These are phyloP conservation scores for Medicago lupulina DNA, from an alignment of 306 rosid species.

Conservation along the genomic window DNA sequence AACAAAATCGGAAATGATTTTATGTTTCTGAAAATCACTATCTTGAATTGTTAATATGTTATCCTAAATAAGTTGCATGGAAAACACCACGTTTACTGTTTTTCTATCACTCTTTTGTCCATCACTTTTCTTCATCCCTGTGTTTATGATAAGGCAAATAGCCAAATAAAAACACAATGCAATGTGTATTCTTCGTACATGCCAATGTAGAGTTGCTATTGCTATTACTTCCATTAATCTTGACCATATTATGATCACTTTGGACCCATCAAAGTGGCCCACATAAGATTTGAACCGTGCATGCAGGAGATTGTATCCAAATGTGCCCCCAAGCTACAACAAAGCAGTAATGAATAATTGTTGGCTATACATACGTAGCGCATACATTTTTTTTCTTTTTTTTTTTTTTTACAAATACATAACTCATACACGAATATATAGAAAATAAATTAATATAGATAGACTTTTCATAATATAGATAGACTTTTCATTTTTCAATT, in stretches of 20 bases:
- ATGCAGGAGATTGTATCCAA: constrained; percentile 20
- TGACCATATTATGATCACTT: neutral
- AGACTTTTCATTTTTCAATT: no score
- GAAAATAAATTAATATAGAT: no score
- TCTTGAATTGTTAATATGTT: constrained; percentile 5
- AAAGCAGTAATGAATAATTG: constrained; percentile 10
- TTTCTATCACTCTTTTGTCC: constrained; percentile 41
- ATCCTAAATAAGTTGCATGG: constrained; percentile 43
- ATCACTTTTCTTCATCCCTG: neutral
- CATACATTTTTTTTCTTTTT: no score
- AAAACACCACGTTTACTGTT: constrained; percentile 49
- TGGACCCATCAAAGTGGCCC: constrained; percentile 16
- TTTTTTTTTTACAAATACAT: no score
- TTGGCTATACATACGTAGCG: neutral
- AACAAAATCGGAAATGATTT: constrained; percentile 2
- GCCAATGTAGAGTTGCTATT: constrained; percentile 30
- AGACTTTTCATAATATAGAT: no score
- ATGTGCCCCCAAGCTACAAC: constrained; percentile 30
- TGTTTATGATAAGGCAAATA: constrained; percentile 35
- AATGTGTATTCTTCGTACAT: neutral
- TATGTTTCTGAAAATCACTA: constrained; percentile 33
- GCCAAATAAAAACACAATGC: constrained; percentile 1
- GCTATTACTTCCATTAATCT: neutral
- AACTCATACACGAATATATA: no score
- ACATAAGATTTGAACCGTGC: constrained; percentile 23